Evolutionary conservation across 202 grass and related monocot genomes (phyloP).

Genomic region (Zizania palustris): DNA sequence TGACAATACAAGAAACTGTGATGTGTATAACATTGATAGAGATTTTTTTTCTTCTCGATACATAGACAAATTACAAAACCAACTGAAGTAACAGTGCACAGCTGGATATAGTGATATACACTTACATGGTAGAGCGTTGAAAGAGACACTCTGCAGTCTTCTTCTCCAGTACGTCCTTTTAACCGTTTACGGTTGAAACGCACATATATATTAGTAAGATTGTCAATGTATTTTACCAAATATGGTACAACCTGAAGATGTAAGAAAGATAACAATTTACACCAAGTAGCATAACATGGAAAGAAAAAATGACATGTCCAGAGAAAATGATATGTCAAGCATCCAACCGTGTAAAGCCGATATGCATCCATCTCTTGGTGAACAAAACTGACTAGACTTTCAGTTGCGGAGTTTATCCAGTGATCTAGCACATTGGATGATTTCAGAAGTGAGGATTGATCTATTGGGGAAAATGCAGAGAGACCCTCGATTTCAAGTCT

Average conservation of each 20-base stretch:
- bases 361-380: slow-evolving; percentile 98
- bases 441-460: slow-evolving; percentile 62
- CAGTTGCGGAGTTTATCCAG: slow-evolving; percentile 98
- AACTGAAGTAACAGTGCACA: slow-evolving; percentile 16
- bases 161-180: slow-evolving; percentile 99
- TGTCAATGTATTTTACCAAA: slow-evolving; percentile 94
- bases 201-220: slow-evolving; percentile 98
- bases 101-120: slow-evolving; percentile 20
- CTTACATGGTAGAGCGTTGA: slow-evolving; percentile 93
- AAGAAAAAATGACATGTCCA: slow-evolving; percentile 23
- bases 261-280: slow-evolving; percentile 33
- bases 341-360: slow-evolving; percentile 82
- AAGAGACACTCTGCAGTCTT: slow-evolving; percentile 90
- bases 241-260: slow-evolving; percentile 86
- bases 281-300: slow-evolving; percentile 10
- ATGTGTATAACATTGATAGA: neutral
- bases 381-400: slow-evolving; percentile 96
- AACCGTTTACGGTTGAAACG: slow-evolving; percentile 94
- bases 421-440: slow-evolving; percentile 97
- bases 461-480: slow-evolving; percentile 64
- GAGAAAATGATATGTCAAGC: slow-evolving; percentile 14
- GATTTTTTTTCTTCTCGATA: neutral
- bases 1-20: neutral
- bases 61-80: slow-evolving; percentile 31
- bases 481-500: slow-evolving; percentile 92